phyloP scores from a whole-genome alignment of 2,329 filamentous ascomycete genomes.

The Venturia effusa region DNA sequence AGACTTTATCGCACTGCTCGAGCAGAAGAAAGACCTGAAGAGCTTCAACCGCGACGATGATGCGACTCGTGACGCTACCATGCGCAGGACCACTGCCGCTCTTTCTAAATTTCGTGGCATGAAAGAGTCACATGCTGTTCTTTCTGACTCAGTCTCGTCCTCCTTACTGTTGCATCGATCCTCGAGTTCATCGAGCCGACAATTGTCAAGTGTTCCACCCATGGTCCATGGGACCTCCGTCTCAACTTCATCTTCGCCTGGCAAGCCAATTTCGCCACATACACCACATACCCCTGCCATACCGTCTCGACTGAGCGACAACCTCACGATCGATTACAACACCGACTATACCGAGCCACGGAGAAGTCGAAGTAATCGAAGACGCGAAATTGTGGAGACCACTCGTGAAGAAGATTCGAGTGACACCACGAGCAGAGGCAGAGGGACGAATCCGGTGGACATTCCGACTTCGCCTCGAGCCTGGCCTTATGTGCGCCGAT shows the following conservation, averaged over 20 bases:
- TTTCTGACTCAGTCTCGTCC: constrained; percentile 89
- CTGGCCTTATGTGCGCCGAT: constrained; percentile 42
- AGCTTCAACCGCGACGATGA: constrained; percentile 61
- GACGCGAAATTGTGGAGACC: neutral
- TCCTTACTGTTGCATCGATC: constrained; percentile 78
- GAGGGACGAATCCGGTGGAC: constrained; percentile 56
- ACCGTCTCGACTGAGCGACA: constrained; percentile 84
- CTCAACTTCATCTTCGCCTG: constrained; percentile 79
- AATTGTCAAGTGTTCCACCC: constrained; percentile 53
- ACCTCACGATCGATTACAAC: constrained; percentile 67
- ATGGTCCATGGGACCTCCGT: constrained; percentile 56
- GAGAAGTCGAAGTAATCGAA: constrained; percentile 19
- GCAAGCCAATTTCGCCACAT: constrained; percentile 85
- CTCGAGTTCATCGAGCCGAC: constrained; percentile 66
- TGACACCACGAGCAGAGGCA: constrained; percentile 16
- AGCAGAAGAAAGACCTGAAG: constrained; percentile 75
- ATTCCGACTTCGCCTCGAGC: constrained; percentile 59
- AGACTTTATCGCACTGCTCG: constrained; percentile 81
- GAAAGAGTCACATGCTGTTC: constrained; percentile 75
- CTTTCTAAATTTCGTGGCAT: constrained; percentile 79
- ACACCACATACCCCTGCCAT: constrained; percentile 91
- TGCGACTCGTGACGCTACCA: constrained; percentile 51
- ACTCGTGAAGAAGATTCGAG: constrained; percentile 7
- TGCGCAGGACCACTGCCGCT: constrained; percentile 66
- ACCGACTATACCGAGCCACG: constrained; percentile 44